Evolutionary conservation across 148 eudicot species (phyloP).

Genomic region (Cornus kousa): DNA sequence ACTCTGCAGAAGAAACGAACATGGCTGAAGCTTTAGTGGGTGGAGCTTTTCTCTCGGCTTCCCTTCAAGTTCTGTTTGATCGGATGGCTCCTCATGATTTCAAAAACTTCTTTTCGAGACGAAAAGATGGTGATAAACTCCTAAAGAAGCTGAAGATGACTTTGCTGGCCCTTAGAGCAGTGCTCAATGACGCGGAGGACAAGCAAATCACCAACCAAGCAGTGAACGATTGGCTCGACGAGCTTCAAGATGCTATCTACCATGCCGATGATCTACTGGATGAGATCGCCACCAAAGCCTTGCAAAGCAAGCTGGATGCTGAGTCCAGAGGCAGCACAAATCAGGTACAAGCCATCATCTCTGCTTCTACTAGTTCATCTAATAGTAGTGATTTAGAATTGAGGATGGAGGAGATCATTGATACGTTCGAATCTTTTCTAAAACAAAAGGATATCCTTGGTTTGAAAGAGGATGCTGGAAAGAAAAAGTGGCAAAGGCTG

Average conservation of each 20-base stretch:
- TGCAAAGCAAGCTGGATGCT: background rate
- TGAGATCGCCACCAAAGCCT: background rate
- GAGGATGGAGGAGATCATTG: conserved; percentile 10
- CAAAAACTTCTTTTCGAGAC: no score
- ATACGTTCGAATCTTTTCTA: conserved; percentile 12
- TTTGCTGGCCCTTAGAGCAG: background rate
- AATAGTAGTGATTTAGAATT: background rate
- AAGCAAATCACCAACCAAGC: background rate
- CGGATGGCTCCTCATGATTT: no score
- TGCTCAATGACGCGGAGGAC: background rate
- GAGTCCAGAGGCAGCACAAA: background rate
- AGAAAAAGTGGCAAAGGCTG: background rate
- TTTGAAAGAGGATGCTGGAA: background rate
- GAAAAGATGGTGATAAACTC: no score
- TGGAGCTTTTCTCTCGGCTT: no score
- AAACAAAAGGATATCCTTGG: background rate
- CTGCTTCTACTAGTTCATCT: background rate
- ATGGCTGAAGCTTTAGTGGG: no score
- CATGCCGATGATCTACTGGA: background rate
- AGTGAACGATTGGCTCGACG: background rate
- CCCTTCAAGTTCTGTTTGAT: no score
- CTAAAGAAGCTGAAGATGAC: no score
- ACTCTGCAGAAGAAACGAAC: no score
- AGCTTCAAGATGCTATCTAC: background rate
- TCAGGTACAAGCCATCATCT: background rate